Percentiles rank a stretch among this genome's conserved stretches.
These are phyloP conservation scores for Adansonia madagascariensis DNA, from an alignment of 441 rosid species.

Conservation along the genomic window DNA sequence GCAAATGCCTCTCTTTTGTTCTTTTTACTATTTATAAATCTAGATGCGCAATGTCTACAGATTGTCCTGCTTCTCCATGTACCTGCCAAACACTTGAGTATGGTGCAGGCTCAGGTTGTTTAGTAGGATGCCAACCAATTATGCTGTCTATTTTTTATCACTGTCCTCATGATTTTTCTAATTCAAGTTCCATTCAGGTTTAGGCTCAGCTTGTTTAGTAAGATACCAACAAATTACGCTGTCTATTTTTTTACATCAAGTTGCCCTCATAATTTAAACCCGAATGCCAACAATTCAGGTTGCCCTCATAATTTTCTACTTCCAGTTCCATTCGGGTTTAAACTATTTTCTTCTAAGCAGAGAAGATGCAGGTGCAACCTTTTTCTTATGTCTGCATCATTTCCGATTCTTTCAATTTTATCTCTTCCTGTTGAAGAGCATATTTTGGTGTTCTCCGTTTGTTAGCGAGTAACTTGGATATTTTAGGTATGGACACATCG, in stretches of 20 bases:
- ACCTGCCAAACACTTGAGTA: background rate
- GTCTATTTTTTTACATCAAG: background rate
- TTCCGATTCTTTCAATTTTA: background rate
- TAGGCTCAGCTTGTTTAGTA: background rate
- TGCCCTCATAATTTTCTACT: background rate
- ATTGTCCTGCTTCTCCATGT: background rate
- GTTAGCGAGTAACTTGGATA: conserved; percentile 32
- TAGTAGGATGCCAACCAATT: background rate
- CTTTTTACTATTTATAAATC: background rate
- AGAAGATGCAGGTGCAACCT: background rate
- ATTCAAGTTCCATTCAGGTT: too few species aligned
- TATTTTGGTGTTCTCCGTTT: conserved; percentile 6
- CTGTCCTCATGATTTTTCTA: too few species aligned
- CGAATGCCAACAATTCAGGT: too few species aligned
- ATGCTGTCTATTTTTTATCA: background rate
- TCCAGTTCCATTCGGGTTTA: background rate
- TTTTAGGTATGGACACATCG: conserved; percentile 92
- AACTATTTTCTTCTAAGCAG: background rate
- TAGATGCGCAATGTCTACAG: background rate
- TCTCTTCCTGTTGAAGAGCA: conserved; percentile 16
- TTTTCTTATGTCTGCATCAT: background rate
- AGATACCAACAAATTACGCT: background rate
- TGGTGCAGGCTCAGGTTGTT: background rate
- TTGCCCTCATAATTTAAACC: background rate
- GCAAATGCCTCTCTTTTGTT: background rate